A percentile compares a stretch with the other conserved stretches of the same genome.
phyloP scores from a whole-genome alignment of 148 eudicot genomes.

The Rhododendron griersonianum region DNA sequence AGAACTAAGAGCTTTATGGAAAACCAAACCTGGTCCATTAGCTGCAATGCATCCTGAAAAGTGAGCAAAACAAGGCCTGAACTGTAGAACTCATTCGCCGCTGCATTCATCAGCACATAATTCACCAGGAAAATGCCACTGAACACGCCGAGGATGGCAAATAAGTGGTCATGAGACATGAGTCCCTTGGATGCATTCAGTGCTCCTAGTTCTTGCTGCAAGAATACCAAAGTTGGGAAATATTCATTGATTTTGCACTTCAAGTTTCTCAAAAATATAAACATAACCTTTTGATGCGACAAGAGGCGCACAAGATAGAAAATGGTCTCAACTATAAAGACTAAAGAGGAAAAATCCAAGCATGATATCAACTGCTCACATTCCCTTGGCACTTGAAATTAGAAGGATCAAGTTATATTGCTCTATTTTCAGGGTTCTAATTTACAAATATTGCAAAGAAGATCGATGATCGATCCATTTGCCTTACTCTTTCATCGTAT shows the following conservation, averaged over 20 bases:
- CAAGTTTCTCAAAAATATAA: neutral
- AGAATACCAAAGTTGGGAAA: neutral
- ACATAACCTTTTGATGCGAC: neutral
- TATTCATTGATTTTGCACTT: neutral
- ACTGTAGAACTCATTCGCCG: conserved; percentile 67
- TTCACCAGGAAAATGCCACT: conserved; percentile 86
- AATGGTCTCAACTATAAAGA: neutral
- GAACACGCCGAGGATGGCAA: conserved; percentile 58
- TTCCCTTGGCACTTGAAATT: neutral
- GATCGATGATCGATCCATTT: neutral
- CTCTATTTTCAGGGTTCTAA: neutral
- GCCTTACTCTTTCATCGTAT: neutral
- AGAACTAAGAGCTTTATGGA: neutral
- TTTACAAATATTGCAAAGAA: neutral
- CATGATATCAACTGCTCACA: neutral
- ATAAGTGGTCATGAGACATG: conserved; percentile 60
- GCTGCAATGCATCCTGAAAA: conserved; percentile 72
- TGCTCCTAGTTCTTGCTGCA: conserved; percentile 56
- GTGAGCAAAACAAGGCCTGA: conserved; percentile 71
- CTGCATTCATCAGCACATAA: conserved; percentile 63
- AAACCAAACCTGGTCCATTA: conserved; percentile 71
- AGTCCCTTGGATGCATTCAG: conserved; percentile 37
- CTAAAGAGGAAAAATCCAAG: neutral
- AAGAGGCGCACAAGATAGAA: neutral
- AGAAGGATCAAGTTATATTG: neutral